Evolutionary conservation across 2,329 filamentous ascomycete species (phyloP), one percentile per base, ranked within the genome.

Genomic region (Arthrobotrys sphaeroides): DNA sequence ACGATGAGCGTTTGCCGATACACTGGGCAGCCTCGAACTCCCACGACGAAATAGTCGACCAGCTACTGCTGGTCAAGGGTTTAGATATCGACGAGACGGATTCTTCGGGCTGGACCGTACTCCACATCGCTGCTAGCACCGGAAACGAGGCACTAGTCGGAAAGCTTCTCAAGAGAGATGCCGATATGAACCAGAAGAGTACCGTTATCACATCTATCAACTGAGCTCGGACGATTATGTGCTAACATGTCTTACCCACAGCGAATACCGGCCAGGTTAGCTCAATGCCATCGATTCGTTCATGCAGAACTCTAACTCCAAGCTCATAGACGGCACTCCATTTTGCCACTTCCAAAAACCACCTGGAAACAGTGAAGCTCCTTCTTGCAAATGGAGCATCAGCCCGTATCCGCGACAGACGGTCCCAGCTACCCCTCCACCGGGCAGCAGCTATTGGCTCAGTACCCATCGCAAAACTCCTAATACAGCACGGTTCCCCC

Each of bases 21-120:
- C 95, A 99, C 85, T 99, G 95, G 95, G 94, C 95, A 0, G 88
- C 89, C 1, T 95, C 94, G 20, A 91, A 91, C 82, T 96, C 95
- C 81, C 90, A 89, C 78, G 83, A 90, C 5, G 87, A 90, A 22
- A 93, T 97, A 73, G 89, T 92, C 16, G 85, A 90, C 57, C 82
- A 94, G 18, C 85, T 98, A 2, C 51, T 78, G 86, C 91, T 91
- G 67, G 85, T 86, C 76, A 90, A 90, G 79, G 86, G 86, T 73
- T 97, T 97, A 80, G 93, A 98, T 81, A 88, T 92, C 0, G 94
- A 98, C 82, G 90, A 72, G 62, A 73, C 90, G 86, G 92, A 96
- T 81, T 90, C 87, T 67, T 89, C 88, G 51, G 92, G 92, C 78
- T 96, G 92, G 92, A 93, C 92, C 1, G 88, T 91, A 0, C 84